phyloP scores from a whole-genome alignment of 2,329 filamentous ascomycete species.

The Fusarium subglutinans region DNA sequence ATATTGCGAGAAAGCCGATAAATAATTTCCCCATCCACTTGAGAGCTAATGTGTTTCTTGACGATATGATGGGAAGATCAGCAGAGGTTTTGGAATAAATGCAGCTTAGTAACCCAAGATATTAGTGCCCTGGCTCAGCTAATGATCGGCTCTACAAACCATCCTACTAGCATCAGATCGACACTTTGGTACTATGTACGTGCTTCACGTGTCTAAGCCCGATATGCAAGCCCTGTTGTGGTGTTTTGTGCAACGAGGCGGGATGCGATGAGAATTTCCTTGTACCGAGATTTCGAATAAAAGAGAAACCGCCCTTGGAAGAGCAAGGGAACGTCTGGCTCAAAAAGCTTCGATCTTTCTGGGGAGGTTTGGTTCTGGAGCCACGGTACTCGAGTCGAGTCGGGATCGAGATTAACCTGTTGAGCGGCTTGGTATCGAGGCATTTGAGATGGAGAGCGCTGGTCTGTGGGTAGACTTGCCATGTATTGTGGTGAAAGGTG shows the following conservation, averaged over 20 bases:
- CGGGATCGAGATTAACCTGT: accelerated
- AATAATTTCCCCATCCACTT: accelerated
- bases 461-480: slow-evolving; percentile 46
- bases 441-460: slow-evolving; percentile 47
- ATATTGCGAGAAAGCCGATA: no score
- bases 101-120: accelerated
- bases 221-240: neutral
- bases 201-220: neutral
- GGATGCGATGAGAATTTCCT: accelerated
- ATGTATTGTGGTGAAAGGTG: slow-evolving; percentile 48
- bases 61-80: accelerated
- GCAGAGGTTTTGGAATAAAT: neutral
- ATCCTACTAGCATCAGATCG: neutral
- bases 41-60: neutral
- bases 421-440: neutral
- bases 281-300: no score
- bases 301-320: no score
- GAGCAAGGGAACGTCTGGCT: no score
- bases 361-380: neutral
- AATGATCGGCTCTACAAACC: neutral
- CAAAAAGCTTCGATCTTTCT: neutral
- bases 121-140: neutral
- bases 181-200: neutral
- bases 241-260: neutral
- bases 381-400: neutral